These are phyloP conservation scores for Cladosporium sp. DNA, from an alignment of 2,329 filamentous ascomycete species.

Conservation along the genomic window DNA sequence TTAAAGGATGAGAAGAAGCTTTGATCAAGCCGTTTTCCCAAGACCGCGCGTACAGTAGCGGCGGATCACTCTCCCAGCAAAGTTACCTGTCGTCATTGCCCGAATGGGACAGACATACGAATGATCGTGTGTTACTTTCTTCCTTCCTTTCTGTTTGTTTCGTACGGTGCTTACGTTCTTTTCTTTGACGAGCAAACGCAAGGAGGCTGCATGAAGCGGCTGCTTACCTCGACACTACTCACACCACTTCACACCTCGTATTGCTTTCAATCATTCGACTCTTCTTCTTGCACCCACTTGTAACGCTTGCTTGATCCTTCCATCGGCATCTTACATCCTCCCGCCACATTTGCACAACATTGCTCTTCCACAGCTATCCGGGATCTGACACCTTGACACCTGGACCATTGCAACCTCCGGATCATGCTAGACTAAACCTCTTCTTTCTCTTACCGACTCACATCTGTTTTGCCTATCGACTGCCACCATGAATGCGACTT, in stretches of 20 bases:
- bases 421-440: slow-evolving; percentile 2
- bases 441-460: neutral
- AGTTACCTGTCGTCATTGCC: neutral
- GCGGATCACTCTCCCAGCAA: neutral
- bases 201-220: neutral
- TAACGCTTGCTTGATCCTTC: neutral
- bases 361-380: neutral
- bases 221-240: neutral
- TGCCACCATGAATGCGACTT: neutral
- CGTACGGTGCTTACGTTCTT: too few species aligned
- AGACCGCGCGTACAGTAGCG: neutral
- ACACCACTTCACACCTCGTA: neutral
- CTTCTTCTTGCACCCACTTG: neutral
- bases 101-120: neutral
- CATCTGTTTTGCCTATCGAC: neutral
- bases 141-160: too few species aligned
- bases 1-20: neutral
- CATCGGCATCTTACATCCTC: neutral
- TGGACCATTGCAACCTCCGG: neutral
- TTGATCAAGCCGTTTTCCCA: neutral
- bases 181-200: too few species aligned
- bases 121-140: too few species aligned
- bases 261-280: too few species aligned
- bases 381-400: neutral
- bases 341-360: neutral